These are phyloP conservation scores for Penicillium paxilli DNA, from an alignment of 495 filamentous ascomycete genomes.

Conservation along the genomic window DNA sequence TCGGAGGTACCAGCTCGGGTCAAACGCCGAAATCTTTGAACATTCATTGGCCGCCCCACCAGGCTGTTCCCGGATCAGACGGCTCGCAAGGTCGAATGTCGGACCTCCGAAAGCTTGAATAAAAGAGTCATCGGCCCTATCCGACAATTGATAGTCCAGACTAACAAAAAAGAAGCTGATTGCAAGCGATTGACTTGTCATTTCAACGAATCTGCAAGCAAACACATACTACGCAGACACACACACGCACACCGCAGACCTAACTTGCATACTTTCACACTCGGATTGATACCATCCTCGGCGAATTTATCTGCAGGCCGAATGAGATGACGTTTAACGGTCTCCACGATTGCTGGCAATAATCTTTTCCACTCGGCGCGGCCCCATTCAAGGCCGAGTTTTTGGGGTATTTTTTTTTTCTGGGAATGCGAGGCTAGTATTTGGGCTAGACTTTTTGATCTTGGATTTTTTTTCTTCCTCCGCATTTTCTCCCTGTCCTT, in stretches of 20 bases:
- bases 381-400: not conserved
- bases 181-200: not conserved
- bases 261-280: too few species aligned
- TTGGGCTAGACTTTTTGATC: not conserved
- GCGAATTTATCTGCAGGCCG: not conserved
- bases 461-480: not conserved
- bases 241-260: too few species aligned
- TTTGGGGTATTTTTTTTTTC: too few species aligned
- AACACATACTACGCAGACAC: too few species aligned
- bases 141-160: not conserved
- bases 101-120: conserved; percentile 21
- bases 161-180: not conserved
- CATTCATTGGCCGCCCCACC: conserved; percentile 2
- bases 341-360: not conserved
- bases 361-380: conserved; percentile 4
- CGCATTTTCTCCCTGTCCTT: not conserved
- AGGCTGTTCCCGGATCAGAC: conserved; percentile 15
- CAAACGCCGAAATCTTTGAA: too few species aligned
- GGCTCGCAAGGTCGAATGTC: conserved; percentile 9
- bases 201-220: not conserved
- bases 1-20: too few species aligned
- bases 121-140: not conserved
- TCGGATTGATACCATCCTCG: too few species aligned
- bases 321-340: not conserved
- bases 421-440: not conserved